phyloP scores from a whole-genome alignment of 306 rosid genomes.

The Herpetospermum pedunculosum region DNA sequence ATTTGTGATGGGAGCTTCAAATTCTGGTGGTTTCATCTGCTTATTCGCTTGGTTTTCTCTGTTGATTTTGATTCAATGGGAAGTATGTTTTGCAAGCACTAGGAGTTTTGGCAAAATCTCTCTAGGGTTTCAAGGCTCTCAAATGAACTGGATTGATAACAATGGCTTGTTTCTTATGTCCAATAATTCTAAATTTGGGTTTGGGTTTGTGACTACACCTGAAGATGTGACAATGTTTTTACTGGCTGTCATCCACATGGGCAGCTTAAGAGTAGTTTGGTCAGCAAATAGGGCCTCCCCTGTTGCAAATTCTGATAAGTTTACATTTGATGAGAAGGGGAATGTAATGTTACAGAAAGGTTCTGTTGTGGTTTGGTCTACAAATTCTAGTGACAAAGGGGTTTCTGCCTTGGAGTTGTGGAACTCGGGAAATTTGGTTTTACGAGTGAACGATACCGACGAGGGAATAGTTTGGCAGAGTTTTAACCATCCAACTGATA shows the following conservation, averaged over 20 bases:
- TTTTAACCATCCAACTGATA: constrained; percentile 73
- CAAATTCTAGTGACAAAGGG: constrained; percentile 32
- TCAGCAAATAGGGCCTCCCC: constrained; percentile 59
- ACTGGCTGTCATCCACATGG: constrained; percentile 31
- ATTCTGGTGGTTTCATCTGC: neutral
- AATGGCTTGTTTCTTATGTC: constrained; percentile 55
- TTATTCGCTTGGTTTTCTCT: neutral
- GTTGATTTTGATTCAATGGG: constrained; percentile 30
- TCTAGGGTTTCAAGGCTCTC: constrained; percentile 41
- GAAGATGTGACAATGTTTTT: constrained; percentile 42
- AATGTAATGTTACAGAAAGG: constrained; percentile 37
- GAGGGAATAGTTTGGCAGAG: constrained; percentile 57
- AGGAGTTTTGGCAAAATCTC: constrained; percentile 13
- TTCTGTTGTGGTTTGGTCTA: constrained; percentile 49
- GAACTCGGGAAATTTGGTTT: constrained; percentile 63
- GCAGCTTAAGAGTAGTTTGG: constrained; percentile 34
- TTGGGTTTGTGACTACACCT: constrained; percentile 39
- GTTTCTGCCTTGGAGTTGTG: constrained; percentile 51
- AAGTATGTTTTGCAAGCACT: constrained; percentile 33
- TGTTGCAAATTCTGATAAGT: constrained; percentile 50
- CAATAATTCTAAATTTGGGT: constrained; percentile 23
- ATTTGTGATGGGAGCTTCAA: neutral
- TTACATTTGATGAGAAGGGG: constrained; percentile 52
- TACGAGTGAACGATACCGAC: constrained; percentile 28
- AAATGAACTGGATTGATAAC: constrained; percentile 57